These are phyloP conservation scores for Ophiocordyceps robertsii DNA, from an alignment of 2,329 filamentous ascomycete genomes.

Conservation along the genomic window DNA sequence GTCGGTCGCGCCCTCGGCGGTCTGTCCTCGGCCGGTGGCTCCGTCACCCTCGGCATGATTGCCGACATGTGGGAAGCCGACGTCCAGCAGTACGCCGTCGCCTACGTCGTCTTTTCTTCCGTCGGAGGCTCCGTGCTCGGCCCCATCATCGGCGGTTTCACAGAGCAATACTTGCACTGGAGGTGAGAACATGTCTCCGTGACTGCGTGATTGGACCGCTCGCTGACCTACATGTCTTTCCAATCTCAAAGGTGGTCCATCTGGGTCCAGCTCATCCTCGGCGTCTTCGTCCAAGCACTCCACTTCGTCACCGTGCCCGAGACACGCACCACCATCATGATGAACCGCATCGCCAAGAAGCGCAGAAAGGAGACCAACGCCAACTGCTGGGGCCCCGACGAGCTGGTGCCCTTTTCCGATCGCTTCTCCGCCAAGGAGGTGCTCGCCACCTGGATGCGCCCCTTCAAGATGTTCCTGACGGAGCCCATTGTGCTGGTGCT, in stretches of 20 bases:
- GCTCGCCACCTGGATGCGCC: conserved; percentile 42
- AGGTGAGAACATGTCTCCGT: conserved; percentile 13
- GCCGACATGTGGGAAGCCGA: conserved; percentile 62
- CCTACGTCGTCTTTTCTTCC: conserved; percentile 66
- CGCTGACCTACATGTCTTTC: not conserved
- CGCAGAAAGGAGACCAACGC: conserved; percentile 45
- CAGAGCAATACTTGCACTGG: conserved; percentile 55
- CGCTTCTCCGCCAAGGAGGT: conserved; percentile 47
- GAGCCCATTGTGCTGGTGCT: conserved; percentile 62
- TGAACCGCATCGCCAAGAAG: conserved; percentile 68
- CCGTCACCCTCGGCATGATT: conserved; percentile 62
- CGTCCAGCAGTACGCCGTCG: conserved; percentile 61
- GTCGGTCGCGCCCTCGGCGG: conserved; percentile 59
- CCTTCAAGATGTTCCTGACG: conserved; percentile 60
- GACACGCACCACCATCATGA: conserved; percentile 62
- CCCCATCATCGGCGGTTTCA: conserved; percentile 67
- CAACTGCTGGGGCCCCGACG: conserved; percentile 60
- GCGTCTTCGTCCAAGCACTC: conserved; percentile 51
- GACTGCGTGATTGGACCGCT: not conserved
- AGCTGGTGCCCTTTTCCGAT: conserved; percentile 47
- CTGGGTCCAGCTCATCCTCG: conserved; percentile 77
- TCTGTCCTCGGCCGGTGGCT: conserved; percentile 58
- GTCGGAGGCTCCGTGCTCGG: conserved; percentile 66
- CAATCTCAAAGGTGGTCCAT: conserved; percentile 41
- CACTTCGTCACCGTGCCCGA: conserved; percentile 63